phyloP scores from a whole-genome alignment of 805 yeast species.

The Hagleromyces aurorensis region DNA sequence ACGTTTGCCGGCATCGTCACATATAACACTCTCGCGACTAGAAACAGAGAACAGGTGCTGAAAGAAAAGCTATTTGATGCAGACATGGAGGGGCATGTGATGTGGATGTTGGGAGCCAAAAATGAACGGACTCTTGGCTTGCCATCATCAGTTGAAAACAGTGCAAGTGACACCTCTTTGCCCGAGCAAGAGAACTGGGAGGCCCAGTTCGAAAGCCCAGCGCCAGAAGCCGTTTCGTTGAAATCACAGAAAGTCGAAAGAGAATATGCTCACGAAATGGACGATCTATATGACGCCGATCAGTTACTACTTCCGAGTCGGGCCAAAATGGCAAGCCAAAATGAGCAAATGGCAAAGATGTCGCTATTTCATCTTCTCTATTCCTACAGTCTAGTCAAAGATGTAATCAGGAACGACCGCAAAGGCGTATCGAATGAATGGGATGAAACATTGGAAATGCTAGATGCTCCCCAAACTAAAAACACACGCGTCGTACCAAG shows the following conservation, averaged over 20 bases:
- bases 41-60: conserved; percentile 8
- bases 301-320: too few species aligned
- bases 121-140: too few species aligned
- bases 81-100: too few species aligned
- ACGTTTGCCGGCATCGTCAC: conserved; percentile 31
- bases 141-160: too few species aligned
- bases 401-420: conserved; percentile 6
- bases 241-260: too few species aligned
- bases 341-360: conserved; percentile 18
- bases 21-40: conserved; percentile 25
- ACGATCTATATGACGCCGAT: too few species aligned
- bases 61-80: conserved; percentile 6
- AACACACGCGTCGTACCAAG: conserved; percentile 1
- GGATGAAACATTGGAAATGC: conserved; percentile 10
- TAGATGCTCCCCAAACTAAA: conserved; percentile 2
- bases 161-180: too few species aligned
- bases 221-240: too few species aligned
- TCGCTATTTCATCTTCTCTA: conserved; percentile 26
- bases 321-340: conserved; percentile 7
- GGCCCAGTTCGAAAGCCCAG: too few species aligned
- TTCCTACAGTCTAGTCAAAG: conserved; percentile 19
- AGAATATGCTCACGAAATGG: too few species aligned
- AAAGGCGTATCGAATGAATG: conserved; percentile 7
- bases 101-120: too few species aligned
- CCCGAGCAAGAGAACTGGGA: too few species aligned